Percentiles rank a stretch among this genome's conserved stretches.
These are phyloP conservation scores for Bromus sterilis DNA, from an alignment of 176 grass and related monocot species.

Conservation along the genomic window DNA sequence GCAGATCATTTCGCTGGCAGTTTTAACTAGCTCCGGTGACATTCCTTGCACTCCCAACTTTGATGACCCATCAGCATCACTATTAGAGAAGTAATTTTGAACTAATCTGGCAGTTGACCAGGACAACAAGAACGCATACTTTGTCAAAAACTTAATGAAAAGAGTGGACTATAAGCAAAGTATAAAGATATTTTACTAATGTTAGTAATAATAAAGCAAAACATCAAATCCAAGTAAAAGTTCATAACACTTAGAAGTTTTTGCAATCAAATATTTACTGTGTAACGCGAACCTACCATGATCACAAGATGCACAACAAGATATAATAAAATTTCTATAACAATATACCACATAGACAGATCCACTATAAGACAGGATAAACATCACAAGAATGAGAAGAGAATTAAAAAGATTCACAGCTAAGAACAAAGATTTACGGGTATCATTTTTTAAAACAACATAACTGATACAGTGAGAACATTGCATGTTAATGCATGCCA, in stretches of 20 bases:
- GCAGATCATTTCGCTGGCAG: conserved; percentile 64
- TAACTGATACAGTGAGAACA: neutral
- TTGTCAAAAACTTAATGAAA: neutral
- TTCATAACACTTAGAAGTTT: neutral
- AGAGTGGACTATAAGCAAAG: neutral
- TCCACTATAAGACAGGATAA: neutral
- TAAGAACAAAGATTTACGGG: neutral
- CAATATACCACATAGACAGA: neutral
- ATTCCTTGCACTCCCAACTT: conserved; percentile 65
- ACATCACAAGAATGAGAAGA: neutral
- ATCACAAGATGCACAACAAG: neutral
- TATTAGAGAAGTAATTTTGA: conserved; percentile 52
- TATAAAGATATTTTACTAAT: neutral
- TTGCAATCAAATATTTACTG: neutral
- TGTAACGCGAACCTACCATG: neutral
- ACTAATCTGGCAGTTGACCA: conserved; percentile 46
- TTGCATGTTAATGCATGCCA: neutral
- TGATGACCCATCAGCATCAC: conserved; percentile 31
- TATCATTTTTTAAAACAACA: neutral
- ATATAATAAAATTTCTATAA: neutral
- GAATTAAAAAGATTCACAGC: neutral
- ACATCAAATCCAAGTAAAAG: neutral
- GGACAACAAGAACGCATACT: neutral
- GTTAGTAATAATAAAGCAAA: neutral
- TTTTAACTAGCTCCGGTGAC: conserved; percentile 84